Percentiles rank a stretch among this genome's conserved stretches.
These are phyloP conservation scores for Dillenia suffruticosa DNA, from an alignment of 164 flowering plant species.

Conservation along the genomic window DNA sequence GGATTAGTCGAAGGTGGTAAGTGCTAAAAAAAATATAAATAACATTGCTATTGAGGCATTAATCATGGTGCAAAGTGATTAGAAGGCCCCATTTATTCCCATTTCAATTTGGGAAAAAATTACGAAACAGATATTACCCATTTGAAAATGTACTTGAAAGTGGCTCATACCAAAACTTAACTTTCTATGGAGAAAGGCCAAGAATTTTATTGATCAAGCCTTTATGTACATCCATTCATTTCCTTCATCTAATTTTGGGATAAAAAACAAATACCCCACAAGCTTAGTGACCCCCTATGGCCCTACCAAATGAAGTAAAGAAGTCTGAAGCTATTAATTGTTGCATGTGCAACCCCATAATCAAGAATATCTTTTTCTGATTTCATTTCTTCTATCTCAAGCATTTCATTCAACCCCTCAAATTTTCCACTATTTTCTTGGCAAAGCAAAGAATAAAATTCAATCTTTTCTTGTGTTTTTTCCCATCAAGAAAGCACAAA, in stretches of 20 bases:
- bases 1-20: too few species aligned
- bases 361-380: conserved; percentile 18
- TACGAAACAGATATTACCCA: too few species aligned
- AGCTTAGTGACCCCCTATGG: conserved; percentile 27
- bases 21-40: too few species aligned
- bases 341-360: conserved; percentile 40
- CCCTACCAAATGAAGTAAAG: conserved; percentile 44
- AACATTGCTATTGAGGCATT: too few species aligned
- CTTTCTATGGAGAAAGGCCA: too few species aligned
- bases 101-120: too few species aligned
- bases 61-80: too few species aligned
- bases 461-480: conserved; percentile 3
- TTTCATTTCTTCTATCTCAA: conserved; percentile 34
- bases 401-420: conserved; percentile 19
- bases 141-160: too few species aligned
- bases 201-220: not conserved
- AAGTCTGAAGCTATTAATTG: conserved; percentile 31
- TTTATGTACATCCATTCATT: conserved; percentile 14
- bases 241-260: conserved; percentile 16
- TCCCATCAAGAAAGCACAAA: not conserved
- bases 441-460: not conserved
- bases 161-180: too few species aligned
- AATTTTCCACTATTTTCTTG: not conserved
- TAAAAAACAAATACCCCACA: conserved; percentile 17
- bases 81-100: too few species aligned